Base-by-base conservation (phyloP, 176 grass and related monocot species). In the Sorghum bicolor region DNA sequence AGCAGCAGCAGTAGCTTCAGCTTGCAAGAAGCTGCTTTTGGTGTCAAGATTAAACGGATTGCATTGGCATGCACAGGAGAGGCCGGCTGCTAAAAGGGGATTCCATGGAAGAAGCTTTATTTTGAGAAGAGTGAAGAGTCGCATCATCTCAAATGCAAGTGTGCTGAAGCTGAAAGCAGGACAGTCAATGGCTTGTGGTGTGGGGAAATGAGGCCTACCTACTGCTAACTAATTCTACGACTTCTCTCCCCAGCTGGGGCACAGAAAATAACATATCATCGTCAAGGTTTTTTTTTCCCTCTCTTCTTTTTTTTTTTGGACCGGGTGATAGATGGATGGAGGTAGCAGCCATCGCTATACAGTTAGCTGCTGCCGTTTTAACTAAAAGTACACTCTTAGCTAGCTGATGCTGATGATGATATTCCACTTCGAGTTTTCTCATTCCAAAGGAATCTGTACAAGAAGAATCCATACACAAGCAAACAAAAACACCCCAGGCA, bases 201-300 rank as follows among this genome's bases (percentile, higher is more conserved):
- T 81, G 55, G 74, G 86, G 76, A 86, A 81, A 76, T 31, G 87
- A 78, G 66, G 52, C 74, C 80, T 89, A 94, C 92, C 89, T 94
- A 94, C 84, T 85, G 43, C 76, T 94, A 94, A 91, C 89, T 91
- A 94, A 94, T 75, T 89, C 8, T 25, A 72, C 73, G 89, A 94
- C 89, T 94, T 94, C 22, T 85, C 65, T 88, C 81, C 82, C 75
- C 58, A 38, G 52, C 70, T 72, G 70, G 22, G 13, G 58, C 38
- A 50, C 20, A 41, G 28, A 61, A 43, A 75, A 61, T 19, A 3
- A n/a, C 25, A 8, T 19, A 9, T 43, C 68, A 45, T 44, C 69
- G 39, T 72, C 25, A 45, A 45, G 2, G 12, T 43, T 43, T 43
- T 13, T 43, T 43, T 13, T 2, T 2, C 11, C 1, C 11, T 1